phyloP scores from a whole-genome alignment of 2,329 filamentous ascomycete genomes.

The Claviceps arundinis region DNA sequence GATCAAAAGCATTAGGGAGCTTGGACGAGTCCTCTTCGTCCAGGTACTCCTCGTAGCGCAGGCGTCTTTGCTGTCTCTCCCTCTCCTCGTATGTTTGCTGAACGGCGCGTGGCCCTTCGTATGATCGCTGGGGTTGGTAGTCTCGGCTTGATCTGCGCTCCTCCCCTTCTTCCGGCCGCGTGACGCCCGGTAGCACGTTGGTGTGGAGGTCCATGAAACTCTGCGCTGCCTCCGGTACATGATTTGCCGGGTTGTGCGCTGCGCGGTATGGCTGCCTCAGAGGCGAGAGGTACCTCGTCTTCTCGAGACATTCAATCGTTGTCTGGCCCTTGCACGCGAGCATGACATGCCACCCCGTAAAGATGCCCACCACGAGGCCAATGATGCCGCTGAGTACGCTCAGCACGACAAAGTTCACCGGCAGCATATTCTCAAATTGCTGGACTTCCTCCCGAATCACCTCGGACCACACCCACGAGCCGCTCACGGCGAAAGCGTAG shows the following conservation, averaged over 20 bases:
- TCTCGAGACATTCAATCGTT: constrained; percentile 92
- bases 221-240: constrained; percentile 43
- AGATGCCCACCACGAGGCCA: constrained; percentile 74
- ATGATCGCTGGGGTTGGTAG: constrained; percentile 3
- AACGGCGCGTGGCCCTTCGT: constrained; percentile 23
- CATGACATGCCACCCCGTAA: constrained; percentile 84
- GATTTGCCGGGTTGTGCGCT: constrained; percentile 38
- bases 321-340: constrained; percentile 71
- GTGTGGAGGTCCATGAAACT: constrained; percentile 72
- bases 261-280: constrained; percentile 57
- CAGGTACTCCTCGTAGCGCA: constrained; percentile 58
- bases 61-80: constrained; percentile 40
- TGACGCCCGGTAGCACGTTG: constrained; percentile 68
- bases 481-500: constrained; percentile 64
- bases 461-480: constrained; percentile 74
- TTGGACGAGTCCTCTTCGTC: constrained; percentile 81
- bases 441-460: constrained; percentile 55
- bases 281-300: constrained; percentile 82
- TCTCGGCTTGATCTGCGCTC: constrained; percentile 24
- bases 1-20: constrained; percentile 85
- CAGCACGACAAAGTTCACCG: constrained; percentile 82
- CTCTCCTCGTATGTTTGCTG: constrained; percentile 41
- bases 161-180: constrained; percentile 71
- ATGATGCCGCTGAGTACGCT: constrained; percentile 84
- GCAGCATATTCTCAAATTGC: constrained; percentile 65